A percentile compares a stretch with the other conserved stretches of the same genome.
These are phyloP conservation scores for Fragilaria radians DNA, from an alignment of 108 stramenopile species.

Conservation along the genomic window DNA sequence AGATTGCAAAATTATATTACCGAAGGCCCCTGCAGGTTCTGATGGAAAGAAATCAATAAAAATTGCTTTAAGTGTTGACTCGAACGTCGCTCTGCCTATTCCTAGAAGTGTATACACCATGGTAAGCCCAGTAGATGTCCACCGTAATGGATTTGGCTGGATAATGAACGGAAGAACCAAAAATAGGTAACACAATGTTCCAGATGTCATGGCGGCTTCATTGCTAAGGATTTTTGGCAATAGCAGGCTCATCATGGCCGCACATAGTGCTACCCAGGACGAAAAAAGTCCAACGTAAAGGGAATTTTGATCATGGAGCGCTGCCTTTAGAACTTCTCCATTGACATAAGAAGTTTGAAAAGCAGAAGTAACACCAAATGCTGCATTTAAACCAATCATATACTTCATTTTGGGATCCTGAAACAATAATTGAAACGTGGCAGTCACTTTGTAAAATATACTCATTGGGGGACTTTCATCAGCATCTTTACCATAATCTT, in stretches of 20 bases:
- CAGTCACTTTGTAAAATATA: conserved; percentile 38
- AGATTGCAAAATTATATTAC: conserved; percentile 77
- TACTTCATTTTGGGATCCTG: conserved; percentile 72
- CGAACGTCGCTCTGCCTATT: conserved; percentile 73
- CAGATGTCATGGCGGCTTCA: conserved; percentile 46
- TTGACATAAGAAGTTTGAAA: conserved; percentile 69
- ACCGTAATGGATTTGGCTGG: conserved; percentile 27
- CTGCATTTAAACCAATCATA: conserved; percentile 65
- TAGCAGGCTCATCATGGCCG: conserved; percentile 45
- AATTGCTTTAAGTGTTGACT: conserved; percentile 66
- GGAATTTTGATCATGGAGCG: conserved; percentile 42
- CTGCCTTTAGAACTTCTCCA: conserved; percentile 60
- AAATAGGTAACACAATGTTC: conserved; percentile 43
- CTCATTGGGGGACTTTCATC: conserved; percentile 4
- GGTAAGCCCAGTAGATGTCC: conserved; percentile 30
- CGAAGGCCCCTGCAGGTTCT: conserved; percentile 78
- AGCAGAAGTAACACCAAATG: conserved; percentile 63
- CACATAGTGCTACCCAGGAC: conserved; percentile 41
- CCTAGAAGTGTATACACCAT: conserved; percentile 63
- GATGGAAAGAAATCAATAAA: conserved; percentile 72
- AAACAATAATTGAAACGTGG: conserved; percentile 44
- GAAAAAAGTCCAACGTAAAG: conserved; percentile 57
- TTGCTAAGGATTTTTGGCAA: conserved; percentile 55
- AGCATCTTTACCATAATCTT: conserved; percentile 17
- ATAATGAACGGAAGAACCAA: conserved; percentile 59